Percentiles rank a stretch among this genome's conserved stretches.
Conservation (phyloP, 768 basidiomycete species). For the Rhodotorula taiwanensis region DNA sequence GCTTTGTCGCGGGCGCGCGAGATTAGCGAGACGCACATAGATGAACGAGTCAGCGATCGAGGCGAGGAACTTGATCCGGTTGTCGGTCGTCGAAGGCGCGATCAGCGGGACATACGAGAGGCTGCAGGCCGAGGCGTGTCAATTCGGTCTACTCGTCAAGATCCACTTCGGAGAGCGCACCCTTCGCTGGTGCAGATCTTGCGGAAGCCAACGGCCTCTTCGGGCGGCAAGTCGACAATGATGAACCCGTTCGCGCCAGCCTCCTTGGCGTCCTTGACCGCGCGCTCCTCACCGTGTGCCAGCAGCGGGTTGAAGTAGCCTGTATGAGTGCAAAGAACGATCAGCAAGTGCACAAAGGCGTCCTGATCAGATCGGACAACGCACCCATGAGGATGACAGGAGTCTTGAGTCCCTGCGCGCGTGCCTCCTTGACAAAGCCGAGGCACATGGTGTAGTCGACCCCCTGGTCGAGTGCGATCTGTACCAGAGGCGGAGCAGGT, state of each 20-base stretch:
- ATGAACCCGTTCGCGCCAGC: conserved; percentile 97
- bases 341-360: neutral
- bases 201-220: conserved; percentile 86
- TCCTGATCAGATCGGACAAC: too few relatives aligned
- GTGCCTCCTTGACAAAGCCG: conserved; percentile 66
- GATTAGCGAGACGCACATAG: conserved; percentile 53
- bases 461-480: conserved; percentile 78
- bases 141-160: too few relatives aligned
- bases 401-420: conserved; percentile 68
- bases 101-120: conserved; percentile 92
- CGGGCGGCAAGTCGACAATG: conserved; percentile 94
- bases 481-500: too few relatives aligned
- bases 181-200: conserved; percentile 69
- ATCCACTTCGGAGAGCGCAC: conserved; percentile 43
- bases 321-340: conserved; percentile 42
- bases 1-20: neutral
- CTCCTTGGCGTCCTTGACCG: conserved; percentile 77
- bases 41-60: conserved; percentile 96
- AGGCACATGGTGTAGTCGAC: conserved; percentile 72
- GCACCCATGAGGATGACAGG: conserved; percentile 93
- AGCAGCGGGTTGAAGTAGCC: conserved; percentile 97
- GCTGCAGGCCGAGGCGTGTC: too few relatives aligned
- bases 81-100: conserved; percentile 82
- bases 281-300: conserved; percentile 89
- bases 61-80: conserved; percentile 81